Percentiles rank a stretch among this genome's conserved stretches.
Evolutionary conservation across 1,284 basidiomycete species (phyloP).

Genomic region (Trichosporon asahii): DNA sequence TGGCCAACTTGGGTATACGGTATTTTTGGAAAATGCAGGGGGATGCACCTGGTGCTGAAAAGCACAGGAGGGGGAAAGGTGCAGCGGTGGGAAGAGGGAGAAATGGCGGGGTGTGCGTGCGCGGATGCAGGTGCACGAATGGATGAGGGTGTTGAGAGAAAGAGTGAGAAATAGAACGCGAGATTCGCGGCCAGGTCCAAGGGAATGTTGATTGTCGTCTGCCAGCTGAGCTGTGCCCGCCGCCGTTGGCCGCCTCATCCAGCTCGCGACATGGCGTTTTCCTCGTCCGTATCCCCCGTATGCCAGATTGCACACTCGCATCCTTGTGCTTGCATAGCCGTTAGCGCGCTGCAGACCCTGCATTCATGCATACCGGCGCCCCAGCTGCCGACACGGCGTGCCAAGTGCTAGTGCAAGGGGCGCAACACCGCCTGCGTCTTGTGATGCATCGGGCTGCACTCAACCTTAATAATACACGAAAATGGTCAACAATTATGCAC

Average conservation of each 20-base stretch:
- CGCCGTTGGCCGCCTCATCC: not conserved
- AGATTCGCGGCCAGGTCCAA: not conserved
- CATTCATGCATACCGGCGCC: not conserved
- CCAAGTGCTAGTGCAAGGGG: slow-evolving; percentile 1
- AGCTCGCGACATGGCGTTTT: not conserved
- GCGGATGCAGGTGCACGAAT: not conserved
- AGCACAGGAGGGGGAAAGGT: not conserved
- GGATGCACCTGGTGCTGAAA: not conserved
- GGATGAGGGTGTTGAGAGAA: not conserved
- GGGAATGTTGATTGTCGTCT: not conserved
- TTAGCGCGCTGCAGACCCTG: not conserved
- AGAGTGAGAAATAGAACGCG: slow-evolving; percentile 2
- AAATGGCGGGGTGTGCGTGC: not conserved
- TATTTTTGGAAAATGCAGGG: slow-evolving; percentile 4
- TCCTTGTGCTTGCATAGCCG: not conserved
- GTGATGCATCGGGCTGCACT: not conserved
- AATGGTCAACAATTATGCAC: not conserved
- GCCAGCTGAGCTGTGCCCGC: not conserved
- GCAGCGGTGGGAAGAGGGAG: not conserved
- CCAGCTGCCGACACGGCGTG: not conserved
- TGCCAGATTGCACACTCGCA: not conserved
- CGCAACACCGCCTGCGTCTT: not conserved
- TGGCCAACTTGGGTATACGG: not conserved
- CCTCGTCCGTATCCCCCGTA: not conserved
- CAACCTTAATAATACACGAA: slow-evolving; percentile 1